Conservation (phyloP, 805 yeast species). For the Metschnikowia lochheadii region DNA sequence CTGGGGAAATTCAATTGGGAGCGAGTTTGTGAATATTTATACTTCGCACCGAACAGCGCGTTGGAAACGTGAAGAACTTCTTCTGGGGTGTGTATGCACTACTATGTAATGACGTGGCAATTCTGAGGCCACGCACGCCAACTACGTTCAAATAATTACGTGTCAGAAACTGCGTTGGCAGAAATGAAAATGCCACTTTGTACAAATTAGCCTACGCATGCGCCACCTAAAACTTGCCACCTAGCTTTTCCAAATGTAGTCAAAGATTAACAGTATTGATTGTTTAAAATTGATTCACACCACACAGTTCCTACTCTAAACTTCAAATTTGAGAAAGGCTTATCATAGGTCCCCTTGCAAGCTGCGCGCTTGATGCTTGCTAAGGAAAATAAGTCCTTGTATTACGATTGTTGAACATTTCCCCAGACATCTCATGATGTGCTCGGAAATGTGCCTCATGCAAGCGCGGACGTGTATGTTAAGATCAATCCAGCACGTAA, state of each 20-base stretch:
- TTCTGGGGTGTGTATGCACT: constrained; percentile 10
- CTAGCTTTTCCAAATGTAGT: not conserved
- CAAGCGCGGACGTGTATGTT: not conserved
- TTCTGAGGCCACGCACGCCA: constrained; percentile 8
- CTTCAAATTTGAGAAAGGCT: not conserved
- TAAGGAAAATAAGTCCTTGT: not conserved
- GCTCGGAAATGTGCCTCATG: not conserved
- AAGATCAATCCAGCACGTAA: not conserved
- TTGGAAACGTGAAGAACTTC: constrained; percentile 16
- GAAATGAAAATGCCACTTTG: not conserved
- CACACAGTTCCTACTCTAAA: no score
- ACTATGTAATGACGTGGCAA: constrained; percentile 15
- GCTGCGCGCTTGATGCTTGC: not conserved
- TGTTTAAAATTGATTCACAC: not conserved
- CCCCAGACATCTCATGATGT: constrained; percentile 6
- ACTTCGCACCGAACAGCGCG: constrained; percentile 11
- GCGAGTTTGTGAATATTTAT: constrained; percentile 6
- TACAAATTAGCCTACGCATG: not conserved
- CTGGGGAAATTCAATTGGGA: not conserved
- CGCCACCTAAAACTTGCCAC: not conserved
- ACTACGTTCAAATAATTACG: not conserved
- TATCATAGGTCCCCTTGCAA: not conserved
- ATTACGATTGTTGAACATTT: not conserved
- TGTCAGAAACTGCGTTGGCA: not conserved
- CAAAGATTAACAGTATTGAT: not conserved